These are phyloP conservation scores for Alternaria brassicicola DNA, from an alignment of 2,329 filamentous ascomycete genomes.

Conservation along the genomic window DNA sequence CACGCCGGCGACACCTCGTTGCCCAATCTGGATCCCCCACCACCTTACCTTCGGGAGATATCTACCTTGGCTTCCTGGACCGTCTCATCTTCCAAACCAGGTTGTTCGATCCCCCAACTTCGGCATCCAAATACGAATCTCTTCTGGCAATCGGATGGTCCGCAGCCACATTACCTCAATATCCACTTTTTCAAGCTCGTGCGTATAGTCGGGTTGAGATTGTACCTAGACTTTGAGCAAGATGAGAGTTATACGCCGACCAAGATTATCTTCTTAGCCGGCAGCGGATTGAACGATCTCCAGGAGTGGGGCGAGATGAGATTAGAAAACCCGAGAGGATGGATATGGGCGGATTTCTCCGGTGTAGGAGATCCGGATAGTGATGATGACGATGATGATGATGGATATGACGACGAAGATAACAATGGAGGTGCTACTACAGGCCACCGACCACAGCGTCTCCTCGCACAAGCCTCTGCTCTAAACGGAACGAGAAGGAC, in stretches of 20 bases:
- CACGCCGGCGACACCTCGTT: constrained; percentile 13
- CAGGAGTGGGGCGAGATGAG: constrained; percentile 84
- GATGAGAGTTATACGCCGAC: constrained; percentile 98
- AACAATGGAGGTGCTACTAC: constrained; percentile 23
- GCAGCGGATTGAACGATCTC: constrained; percentile 89
- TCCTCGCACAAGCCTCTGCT: background rate
- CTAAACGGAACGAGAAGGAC: background rate
- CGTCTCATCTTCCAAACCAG: constrained; percentile 80
- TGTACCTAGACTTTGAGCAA: constrained; percentile 87
- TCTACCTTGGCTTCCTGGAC: constrained; percentile 84
- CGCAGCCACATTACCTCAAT: constrained; percentile 80
- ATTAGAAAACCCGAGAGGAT: constrained; percentile 80
- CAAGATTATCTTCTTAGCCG: constrained; percentile 85
- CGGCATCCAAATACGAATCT: constrained; percentile 73
- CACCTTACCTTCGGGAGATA: constrained; percentile 73
- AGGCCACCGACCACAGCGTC: background rate
- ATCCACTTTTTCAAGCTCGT: constrained; percentile 87
- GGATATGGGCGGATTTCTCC: constrained; percentile 81
- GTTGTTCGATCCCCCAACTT: constrained; percentile 77
- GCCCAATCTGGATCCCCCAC: constrained; percentile 43
- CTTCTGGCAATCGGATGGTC: constrained; percentile 88
- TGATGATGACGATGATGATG: constrained; percentile 29
- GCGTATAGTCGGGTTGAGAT: constrained; percentile 76
- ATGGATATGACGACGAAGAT: constrained; percentile 25
- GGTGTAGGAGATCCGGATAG: constrained; percentile 60